Percentiles rank a stretch among this genome's conserved stretches.
Conservation (phyloP, 768 basidiomycete genomes). For the Pisolithus tinctorius region DNA sequence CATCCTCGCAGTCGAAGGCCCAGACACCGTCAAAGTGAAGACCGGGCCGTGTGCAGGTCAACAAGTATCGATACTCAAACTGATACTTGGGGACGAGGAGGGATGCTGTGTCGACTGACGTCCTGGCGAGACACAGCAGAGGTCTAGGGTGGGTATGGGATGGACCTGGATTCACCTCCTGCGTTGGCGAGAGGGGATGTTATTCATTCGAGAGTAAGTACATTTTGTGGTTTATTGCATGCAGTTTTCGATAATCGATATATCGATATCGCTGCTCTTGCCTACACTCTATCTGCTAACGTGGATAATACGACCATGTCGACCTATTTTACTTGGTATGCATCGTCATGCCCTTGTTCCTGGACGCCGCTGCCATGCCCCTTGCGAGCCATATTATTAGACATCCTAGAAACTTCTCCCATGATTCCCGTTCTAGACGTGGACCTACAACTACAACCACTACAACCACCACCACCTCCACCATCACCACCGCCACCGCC, state of each 20-base stretch:
- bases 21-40: conserved; percentile 59
- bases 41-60: conserved; percentile 65
- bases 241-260: neutral
- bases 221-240: neutral
- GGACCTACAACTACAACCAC: neutral
- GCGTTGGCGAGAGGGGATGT: conserved; percentile 62
- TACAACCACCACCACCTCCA: too few relatives aligned
- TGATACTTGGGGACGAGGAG: conserved; percentile 32
- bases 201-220: conserved; percentile 61
- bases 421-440: neutral
- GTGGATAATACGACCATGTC: neutral
- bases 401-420: conserved; percentile 36
- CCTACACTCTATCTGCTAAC: neutral
- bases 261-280: neutral
- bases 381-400: conserved; percentile 26
- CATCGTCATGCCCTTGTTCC: neutral
- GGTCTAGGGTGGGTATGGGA: too few relatives aligned
- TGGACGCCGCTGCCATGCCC: neutral
- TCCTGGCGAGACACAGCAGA: too few relatives aligned
- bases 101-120: too few relatives aligned
- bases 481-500: too few relatives aligned
- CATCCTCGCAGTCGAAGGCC: conserved; percentile 71
- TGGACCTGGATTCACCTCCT: conserved; percentile 17
- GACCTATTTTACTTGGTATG: neutral
- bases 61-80: conserved; percentile 58